Evolutionary conservation across 1,139 yeast species (phyloP), one percentile per base, ranked within the genome.

Genomic region (Saccharomycopsis hybrid): DNA sequence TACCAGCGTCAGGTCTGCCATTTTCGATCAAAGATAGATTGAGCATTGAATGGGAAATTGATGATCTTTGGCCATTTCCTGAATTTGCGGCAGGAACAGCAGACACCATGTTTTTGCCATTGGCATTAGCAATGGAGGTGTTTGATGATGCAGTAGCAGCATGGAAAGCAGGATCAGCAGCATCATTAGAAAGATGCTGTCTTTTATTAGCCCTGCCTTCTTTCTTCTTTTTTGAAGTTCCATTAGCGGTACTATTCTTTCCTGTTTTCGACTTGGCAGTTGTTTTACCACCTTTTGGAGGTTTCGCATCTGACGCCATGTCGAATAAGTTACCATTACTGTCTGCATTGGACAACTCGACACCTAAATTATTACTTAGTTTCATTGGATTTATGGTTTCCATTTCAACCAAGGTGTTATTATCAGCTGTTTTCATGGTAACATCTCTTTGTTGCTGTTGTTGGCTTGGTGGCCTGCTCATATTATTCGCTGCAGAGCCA

Each of bases 361-460:
- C 7, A 7, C n/a, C 24, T 9, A 37, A 29, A 9, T 27, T 43
- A 33, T 39, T 50, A n/a, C 44, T 46, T n/a, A 50, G 31, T 30
- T 46, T 42, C 47, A 43, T 42, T 9, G 53, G 53, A 25, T 50
- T 47, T 18, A 50, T 46, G 7, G 53, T 50, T 5, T 47, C 47
- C 18, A 18, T 18, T 24, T 25, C 7, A 28, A 11, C 7, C 7
- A 30, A 3, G 8, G n/a, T 13, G 9, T 30, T 28, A n/a, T n/a
- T 29, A 3, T 4, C 13, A 18, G 18, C 18, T 18, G 18, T 18
- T 36, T 11, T 36, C 24, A 13, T 7, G n/a, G 29, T 33, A 13
- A 11, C 32, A 38, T 13, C 40, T 13, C 25, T 24, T 4, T 28
- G 18, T n/a, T 18, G 32, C 18, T 18, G 18, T 18, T 18, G 18